Percentiles rank a stretch among this genome's conserved stretches.
Conservation (phyloP, 805 yeast genomes). For the Yamadazyma akitaensis region DNA sequence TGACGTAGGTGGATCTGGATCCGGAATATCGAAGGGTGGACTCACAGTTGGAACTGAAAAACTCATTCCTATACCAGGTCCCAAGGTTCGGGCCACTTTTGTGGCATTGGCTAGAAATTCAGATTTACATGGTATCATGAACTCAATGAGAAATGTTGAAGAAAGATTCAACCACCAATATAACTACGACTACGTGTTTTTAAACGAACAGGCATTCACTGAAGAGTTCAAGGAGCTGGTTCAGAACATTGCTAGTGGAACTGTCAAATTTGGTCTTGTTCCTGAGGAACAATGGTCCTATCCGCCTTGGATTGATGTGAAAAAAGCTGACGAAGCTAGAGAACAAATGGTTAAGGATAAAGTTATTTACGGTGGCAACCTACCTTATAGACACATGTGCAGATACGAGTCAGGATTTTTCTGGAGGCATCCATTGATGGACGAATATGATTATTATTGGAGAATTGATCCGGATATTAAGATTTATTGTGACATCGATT, state of each 20-base stretch:
- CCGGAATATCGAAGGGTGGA: background rate
- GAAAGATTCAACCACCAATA: constrained; percentile 81
- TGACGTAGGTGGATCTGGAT: background rate
- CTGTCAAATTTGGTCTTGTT: constrained; percentile 70
- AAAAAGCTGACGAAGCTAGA: constrained; percentile 64
- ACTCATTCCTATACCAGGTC: constrained; percentile 32
- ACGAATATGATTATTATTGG: constrained; percentile 89
- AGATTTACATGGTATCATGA: constrained; percentile 61
- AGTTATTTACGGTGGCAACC: constrained; percentile 72
- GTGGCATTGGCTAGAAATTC: constrained; percentile 74
- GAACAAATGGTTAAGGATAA: constrained; percentile 50
- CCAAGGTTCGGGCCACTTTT: constrained; percentile 69
- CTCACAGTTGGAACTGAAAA: constrained; percentile 14
- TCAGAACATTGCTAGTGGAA: constrained; percentile 68
- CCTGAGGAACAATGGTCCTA: constrained; percentile 86
- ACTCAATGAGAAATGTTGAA: constrained; percentile 74
- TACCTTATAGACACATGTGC: constrained; percentile 89
- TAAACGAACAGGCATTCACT: constrained; percentile 81
- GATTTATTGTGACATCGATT: constrained; percentile 78
- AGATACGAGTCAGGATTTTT: constrained; percentile 89
- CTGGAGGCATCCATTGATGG: constrained; percentile 70
- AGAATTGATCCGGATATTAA: constrained; percentile 87
- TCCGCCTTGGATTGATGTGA: constrained; percentile 78
- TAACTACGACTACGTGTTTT: constrained; percentile 92
- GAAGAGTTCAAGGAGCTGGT: constrained; percentile 77